phyloP scores from a whole-genome alignment of 2,329 filamentous ascomycete genomes.

The Paradendryphiella salina region DNA sequence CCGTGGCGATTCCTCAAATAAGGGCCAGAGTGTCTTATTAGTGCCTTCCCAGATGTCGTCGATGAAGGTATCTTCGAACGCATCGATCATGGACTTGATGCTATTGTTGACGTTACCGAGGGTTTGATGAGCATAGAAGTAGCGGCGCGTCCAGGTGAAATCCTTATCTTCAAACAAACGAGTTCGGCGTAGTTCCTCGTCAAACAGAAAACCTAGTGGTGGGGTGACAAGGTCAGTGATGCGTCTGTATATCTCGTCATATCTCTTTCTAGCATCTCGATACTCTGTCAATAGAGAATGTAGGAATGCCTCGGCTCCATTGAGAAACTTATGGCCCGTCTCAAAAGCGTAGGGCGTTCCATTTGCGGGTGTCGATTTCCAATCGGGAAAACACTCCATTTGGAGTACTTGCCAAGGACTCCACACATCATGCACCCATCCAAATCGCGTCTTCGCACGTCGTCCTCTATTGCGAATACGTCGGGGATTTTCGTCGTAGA shows the following conservation, averaged over 20 bases:
- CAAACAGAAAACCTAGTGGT: slow-evolving; percentile 63
- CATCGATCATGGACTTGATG: slow-evolving; percentile 61
- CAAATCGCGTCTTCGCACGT: slow-evolving; percentile 54
- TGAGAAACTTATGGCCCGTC: slow-evolving; percentile 59
- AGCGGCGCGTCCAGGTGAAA: slow-evolving; percentile 64
- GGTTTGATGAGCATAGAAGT: slow-evolving; percentile 66
- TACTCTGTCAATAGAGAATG: slow-evolving; percentile 63
- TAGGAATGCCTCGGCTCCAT: slow-evolving; percentile 65
- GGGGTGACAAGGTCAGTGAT: slow-evolving; percentile 64
- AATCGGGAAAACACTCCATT: slow-evolving; percentile 50
- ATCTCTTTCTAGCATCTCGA: slow-evolving; percentile 62
- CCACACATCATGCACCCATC: slow-evolving; percentile 62
- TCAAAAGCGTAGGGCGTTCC: slow-evolving; percentile 60
- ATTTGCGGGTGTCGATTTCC: slow-evolving; percentile 48
- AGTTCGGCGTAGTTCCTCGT: slow-evolving; percentile 59
- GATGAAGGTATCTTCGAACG: slow-evolving; percentile 62
- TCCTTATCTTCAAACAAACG: slow-evolving; percentile 64
- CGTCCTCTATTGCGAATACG: slow-evolving; percentile 56
- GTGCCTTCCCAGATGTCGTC: slow-evolving; percentile 62
- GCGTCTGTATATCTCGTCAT: slow-evolving; percentile 59
- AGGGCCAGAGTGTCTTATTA: slow-evolving; percentile 60
- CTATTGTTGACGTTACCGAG: slow-evolving; percentile 63
- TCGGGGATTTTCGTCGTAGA: slow-evolving; percentile 57
- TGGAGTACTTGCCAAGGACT: slow-evolving; percentile 61
- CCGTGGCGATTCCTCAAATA: slow-evolving; percentile 53